These are phyloP conservation scores for Sonneratia alba DNA, from an alignment of 345 rosid species.

Conservation along the genomic window DNA sequence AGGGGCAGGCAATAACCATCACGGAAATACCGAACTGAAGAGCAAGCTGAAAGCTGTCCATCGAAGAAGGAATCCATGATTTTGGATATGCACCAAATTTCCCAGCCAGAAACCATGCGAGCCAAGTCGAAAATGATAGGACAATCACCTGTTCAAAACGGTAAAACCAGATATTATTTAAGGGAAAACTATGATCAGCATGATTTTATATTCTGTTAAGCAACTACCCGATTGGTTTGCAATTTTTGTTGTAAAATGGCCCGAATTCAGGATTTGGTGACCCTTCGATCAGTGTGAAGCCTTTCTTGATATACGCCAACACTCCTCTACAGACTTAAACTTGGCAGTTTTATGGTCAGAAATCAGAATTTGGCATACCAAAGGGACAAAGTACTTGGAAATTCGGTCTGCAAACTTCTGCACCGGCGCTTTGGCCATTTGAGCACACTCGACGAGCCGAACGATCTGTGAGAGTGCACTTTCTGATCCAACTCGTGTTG, in stretches of 20 bases:
- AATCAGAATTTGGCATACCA: conserved; percentile 30
- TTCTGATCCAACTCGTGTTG: conserved; percentile 87
- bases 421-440: conserved; percentile 92
- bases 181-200: not conserved
- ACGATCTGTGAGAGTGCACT: conserved; percentile 92
- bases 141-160: conserved; percentile 51
- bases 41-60: conserved; percentile 90
- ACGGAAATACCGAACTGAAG: conserved; percentile 98
- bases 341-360: not conserved
- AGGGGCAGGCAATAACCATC: conserved; percentile 97
- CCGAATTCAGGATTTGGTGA: too few relatives aligned
- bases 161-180: not conserved
- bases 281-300: too few relatives aligned
- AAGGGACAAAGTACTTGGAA: conserved; percentile 79
- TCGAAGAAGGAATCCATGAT: conserved; percentile 87
- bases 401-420: conserved; percentile 93
- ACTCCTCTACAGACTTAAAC: not conserved
- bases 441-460: conserved; percentile 89
- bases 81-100: conserved; percentile 68
- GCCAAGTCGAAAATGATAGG: conserved; percentile 77
- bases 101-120: conserved; percentile 83
- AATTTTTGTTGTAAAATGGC: too few relatives aligned
- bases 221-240: not conserved
- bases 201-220: not conserved
- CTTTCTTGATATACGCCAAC: not conserved